These are phyloP conservation scores for Primulina eburnea DNA, from an alignment of 257 asterid genomes.

Conservation along the genomic window DNA sequence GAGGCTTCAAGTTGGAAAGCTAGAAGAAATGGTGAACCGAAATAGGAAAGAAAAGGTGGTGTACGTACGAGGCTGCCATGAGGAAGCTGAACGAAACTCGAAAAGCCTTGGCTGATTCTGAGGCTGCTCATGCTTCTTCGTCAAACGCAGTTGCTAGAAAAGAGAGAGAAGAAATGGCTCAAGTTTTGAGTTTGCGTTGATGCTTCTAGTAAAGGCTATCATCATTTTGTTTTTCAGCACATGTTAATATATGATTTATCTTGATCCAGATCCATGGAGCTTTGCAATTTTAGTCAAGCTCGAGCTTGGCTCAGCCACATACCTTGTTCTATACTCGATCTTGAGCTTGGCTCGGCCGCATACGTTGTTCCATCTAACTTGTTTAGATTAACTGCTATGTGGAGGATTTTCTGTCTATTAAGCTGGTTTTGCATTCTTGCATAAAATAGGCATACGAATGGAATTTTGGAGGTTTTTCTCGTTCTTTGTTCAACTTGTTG, in stretches of 20 bases:
- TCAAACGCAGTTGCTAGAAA: conserved; percentile 69
- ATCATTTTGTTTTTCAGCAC: neutral
- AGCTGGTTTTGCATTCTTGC: too few relatives aligned
- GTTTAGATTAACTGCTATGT: neutral
- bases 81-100: conserved; percentile 77
- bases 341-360: neutral
- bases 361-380: neutral
- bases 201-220: neutral
- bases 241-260: neutral
- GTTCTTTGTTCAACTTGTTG: too few relatives aligned
- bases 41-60: conserved; percentile 78
- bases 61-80: conserved; percentile 80
- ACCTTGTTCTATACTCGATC: neutral
- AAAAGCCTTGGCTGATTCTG: conserved; percentile 70
- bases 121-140: conserved; percentile 75
- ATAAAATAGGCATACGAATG: too few relatives aligned
- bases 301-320: neutral
- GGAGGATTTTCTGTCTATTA: neutral
- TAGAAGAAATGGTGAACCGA: conserved; percentile 87
- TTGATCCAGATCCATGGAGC: neutral
- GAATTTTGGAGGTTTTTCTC: too few relatives aligned
- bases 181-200: conserved; percentile 48
- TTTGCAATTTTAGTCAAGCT: neutral
- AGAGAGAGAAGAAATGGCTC: conserved; percentile 96
- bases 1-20: conserved; percentile 53